A percentile compares a stretch with the other conserved stretches of the same genome.
Evolutionary conservation across 106 monocot species (phyloP).

Genomic region (Allium cepa): DNA sequence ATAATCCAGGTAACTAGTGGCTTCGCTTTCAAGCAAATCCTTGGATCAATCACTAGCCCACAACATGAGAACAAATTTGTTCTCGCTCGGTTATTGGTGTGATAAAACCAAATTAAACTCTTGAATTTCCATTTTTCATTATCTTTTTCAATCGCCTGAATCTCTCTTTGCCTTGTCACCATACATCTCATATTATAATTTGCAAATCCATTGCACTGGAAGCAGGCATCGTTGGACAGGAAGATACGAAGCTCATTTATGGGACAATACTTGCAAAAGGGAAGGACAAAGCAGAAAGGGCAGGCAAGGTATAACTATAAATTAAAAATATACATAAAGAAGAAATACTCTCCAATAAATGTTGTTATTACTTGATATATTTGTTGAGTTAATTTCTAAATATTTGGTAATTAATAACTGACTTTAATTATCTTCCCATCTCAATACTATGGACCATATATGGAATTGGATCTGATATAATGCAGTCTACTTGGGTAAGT

Average conservation of each 20-base stretch:
- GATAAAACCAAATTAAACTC: too few relatives aligned
- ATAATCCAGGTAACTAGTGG: too few relatives aligned
- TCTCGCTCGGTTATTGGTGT: too few relatives aligned
- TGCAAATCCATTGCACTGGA: too few relatives aligned
- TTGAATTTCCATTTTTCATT: too few relatives aligned
- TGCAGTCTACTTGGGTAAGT: slow-evolving; percentile 37
- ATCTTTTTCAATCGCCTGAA: too few relatives aligned
- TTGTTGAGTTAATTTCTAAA: not conserved
- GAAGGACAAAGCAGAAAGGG: slow-evolving; percentile 42
- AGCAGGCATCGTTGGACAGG: slow-evolving; percentile 46
- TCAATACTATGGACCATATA: not conserved
- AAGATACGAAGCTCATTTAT: slow-evolving; percentile 41
- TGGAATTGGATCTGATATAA: not conserved
- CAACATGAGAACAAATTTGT: too few relatives aligned
- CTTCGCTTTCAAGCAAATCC: too few relatives aligned
- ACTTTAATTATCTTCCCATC: not conserved
- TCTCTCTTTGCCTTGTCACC: too few relatives aligned
- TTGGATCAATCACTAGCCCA: too few relatives aligned
- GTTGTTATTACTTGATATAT: not conserved
- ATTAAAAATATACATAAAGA: not conserved
- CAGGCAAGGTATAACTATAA: slow-evolving; percentile 27
- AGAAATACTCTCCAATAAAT: not conserved
- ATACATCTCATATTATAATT: too few relatives aligned
- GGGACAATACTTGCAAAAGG: slow-evolving; percentile 45
- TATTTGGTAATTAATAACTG: not conserved